Evolutionary conservation across 1,284 basidiomycete genomes (phyloP).

Genomic region (Ceratobasidium sp.): DNA sequence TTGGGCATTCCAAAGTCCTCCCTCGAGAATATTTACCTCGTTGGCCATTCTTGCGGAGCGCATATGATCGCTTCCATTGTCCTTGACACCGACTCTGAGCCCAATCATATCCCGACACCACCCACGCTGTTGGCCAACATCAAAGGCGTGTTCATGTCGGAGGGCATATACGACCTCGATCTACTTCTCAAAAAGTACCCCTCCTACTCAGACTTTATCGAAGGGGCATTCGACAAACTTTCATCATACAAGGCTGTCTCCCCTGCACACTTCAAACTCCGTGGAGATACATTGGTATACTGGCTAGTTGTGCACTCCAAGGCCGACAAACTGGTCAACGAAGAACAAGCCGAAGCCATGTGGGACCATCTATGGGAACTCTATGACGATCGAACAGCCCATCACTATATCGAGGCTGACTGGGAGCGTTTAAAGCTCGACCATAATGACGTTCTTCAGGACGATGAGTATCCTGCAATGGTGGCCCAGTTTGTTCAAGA

Average conservation of each 20-base stretch:
- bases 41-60: constrained; percentile 80
- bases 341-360: constrained; percentile 66
- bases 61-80: constrained; percentile 78
- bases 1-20: constrained; percentile 14
- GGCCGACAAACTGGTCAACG: constrained; percentile 71
- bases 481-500: constrained; percentile 44
- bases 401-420: constrained; percentile 51
- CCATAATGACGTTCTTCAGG: constrained; percentile 63
- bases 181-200: constrained; percentile 66
- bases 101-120: constrained; percentile 56
- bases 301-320: constrained; percentile 78
- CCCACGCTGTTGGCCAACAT: constrained; percentile 56
- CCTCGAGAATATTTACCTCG: constrained; percentile 60
- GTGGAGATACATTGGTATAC: constrained; percentile 50
- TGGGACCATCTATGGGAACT: constrained; percentile 58
- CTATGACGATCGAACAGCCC: constrained; percentile 43
- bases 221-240: constrained; percentile 60
- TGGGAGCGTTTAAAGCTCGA: constrained; percentile 57
- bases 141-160: constrained; percentile 64
- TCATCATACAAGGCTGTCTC: constrained; percentile 59
- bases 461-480: constrained; percentile 21
- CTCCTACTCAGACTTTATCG: constrained; percentile 66
- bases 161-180: constrained; percentile 78
- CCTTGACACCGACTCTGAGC: constrained; percentile 48
- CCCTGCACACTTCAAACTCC: constrained; percentile 49